Conservation (phyloP, 441 rosid genomes). For the Metrosideros polymorpha region DNA sequence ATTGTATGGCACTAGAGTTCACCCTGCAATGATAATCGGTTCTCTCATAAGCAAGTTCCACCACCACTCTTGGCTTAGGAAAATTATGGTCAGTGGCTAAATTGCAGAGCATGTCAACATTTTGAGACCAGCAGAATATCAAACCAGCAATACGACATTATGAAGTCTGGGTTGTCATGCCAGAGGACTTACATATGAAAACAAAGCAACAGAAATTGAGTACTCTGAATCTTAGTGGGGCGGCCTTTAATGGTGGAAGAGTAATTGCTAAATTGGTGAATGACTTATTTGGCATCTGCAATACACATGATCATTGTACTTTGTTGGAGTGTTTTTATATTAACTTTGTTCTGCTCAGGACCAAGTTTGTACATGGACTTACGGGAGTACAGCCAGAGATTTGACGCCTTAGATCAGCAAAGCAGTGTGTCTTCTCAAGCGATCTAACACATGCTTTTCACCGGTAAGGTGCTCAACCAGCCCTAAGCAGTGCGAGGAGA, state of each 20-base stretch:
- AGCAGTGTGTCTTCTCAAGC: conserved; percentile 14
- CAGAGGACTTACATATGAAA: neutral
- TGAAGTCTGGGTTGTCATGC: neutral
- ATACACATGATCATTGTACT: neutral
- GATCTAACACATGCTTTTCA: conserved; percentile 27
- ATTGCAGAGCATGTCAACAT: neutral
- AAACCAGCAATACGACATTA: neutral
- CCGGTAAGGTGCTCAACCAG: conserved; percentile 60
- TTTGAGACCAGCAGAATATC: neutral
- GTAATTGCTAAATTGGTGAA: neutral
- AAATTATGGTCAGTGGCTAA: neutral
- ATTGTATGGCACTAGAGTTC: neutral
- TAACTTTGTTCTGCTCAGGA: neutral
- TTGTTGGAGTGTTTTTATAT: neutral
- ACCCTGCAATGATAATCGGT: neutral
- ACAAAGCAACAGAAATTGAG: neutral
- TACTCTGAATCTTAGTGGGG: neutral
- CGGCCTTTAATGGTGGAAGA: neutral
- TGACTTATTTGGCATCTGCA: neutral
- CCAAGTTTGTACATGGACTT: neutral
- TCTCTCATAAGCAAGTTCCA: neutral
- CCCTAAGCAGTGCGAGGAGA: conserved; percentile 14
- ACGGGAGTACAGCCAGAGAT: neutral
- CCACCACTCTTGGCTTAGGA: neutral
- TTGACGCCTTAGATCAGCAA: neutral